phyloP scores from a whole-genome alignment of 163 green algal genomes.

The Trebouxiophyceae sp. region DNA sequence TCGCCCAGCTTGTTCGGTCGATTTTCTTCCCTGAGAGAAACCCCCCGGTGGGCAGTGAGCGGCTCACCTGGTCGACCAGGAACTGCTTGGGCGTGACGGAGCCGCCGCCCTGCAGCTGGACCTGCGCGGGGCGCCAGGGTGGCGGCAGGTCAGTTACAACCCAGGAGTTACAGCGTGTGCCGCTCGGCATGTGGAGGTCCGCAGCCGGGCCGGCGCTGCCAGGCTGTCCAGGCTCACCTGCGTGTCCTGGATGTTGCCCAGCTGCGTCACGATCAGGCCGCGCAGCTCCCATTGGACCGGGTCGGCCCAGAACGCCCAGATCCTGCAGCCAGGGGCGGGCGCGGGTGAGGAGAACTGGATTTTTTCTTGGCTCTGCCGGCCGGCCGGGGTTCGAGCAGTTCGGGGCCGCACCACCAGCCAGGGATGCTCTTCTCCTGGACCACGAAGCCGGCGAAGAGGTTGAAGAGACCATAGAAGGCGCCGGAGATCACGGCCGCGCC shows the following conservation, averaged over 20 bases:
- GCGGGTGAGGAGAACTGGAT: too few species aligned
- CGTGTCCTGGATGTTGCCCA: constrained; percentile 27
- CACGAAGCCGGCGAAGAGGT: constrained; percentile 14
- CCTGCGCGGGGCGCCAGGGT: too few species aligned
- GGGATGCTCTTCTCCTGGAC: constrained; percentile 11
- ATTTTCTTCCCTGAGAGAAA: too few species aligned
- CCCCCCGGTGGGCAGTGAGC: too few species aligned
- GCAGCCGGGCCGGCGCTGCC: constrained; percentile 1
- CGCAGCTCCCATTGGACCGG: constrained; percentile 25
- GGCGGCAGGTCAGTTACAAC: too few species aligned
- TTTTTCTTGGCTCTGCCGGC: too few species aligned
- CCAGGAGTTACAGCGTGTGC: too few species aligned
- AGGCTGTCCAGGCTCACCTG: constrained; percentile 5
- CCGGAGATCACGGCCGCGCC: constrained; percentile 35
- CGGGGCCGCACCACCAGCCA: constrained; percentile 17
- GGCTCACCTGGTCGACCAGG: too few species aligned
- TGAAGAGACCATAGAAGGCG: constrained; percentile 34
- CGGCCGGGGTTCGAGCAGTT: too few species aligned
- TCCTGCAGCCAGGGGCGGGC: too few species aligned
- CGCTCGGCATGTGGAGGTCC: too few species aligned
- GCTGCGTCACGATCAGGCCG: constrained; percentile 31
- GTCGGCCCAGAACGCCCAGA: neutral
- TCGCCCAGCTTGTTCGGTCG: too few species aligned
- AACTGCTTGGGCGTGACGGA: neutral
- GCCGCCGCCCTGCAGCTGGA: neutral